These are phyloP conservation scores for Aethionema arabicum DNA, from an alignment of 345 rosid genomes.

Conservation along the genomic window DNA sequence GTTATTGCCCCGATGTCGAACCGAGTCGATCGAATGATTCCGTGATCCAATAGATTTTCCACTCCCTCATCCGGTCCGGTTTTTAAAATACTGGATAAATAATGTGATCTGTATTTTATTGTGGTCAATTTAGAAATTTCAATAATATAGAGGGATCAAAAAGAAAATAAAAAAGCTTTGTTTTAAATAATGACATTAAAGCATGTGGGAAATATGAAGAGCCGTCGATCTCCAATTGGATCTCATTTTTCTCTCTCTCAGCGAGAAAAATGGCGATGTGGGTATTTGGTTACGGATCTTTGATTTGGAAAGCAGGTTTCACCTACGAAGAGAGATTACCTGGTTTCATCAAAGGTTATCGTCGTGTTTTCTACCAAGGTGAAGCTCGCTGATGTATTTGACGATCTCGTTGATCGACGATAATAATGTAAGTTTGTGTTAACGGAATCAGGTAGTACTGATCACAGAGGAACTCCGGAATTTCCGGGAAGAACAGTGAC, in stretches of 20 bases:
- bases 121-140: background rate
- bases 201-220: slow-evolving; percentile 7
- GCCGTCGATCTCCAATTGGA: slow-evolving; percentile 23
- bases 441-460: slow-evolving; percentile 68
- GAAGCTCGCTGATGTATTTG: background rate
- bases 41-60: no score
- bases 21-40: no score
- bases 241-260: slow-evolving; percentile 3
- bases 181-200: background rate
- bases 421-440: background rate
- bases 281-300: slow-evolving; percentile 87
- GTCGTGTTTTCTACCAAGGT: slow-evolving; percentile 92
- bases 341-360: slow-evolving; percentile 79
- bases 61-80: no score
- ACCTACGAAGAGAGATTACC: slow-evolving; percentile 64
- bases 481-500: slow-evolving; percentile 90
- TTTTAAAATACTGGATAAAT: no score
- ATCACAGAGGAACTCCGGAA: slow-evolving; percentile 84
- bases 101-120: background rate
- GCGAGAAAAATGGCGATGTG: slow-evolving; percentile 63
- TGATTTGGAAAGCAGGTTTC: slow-evolving; percentile 85
- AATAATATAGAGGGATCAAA: background rate
- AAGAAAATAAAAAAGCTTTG: background rate
- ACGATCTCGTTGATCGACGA: background rate
- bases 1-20: no score